Conservation (phyloP, 306 rosid species). For the Glycyrrhiza uralensis region DNA sequence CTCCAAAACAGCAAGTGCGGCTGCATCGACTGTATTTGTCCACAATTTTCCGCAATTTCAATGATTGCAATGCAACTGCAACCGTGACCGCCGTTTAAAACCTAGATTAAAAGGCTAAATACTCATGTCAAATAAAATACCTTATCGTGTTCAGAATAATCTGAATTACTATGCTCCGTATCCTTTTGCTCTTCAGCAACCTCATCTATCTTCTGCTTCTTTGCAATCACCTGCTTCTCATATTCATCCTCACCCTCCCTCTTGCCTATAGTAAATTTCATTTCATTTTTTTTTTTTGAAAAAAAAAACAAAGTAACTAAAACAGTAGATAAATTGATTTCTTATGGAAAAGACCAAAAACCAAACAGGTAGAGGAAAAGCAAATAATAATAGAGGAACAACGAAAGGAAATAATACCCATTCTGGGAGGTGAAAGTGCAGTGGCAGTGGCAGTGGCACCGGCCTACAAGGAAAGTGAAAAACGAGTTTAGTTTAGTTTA, state of each 20-base stretch:
- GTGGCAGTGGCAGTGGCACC: neutral
- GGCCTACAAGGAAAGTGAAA: neutral
- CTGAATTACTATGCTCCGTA: conserved; percentile 45
- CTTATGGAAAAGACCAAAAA: neutral
- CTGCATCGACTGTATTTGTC: no score
- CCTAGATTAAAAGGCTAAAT: neutral
- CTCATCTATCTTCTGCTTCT: conserved; percentile 61
- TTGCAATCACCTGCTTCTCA: conserved; percentile 39
- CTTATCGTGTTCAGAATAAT: conserved; percentile 47
- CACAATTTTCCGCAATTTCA: no score
- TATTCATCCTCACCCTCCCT: conserved; percentile 50
- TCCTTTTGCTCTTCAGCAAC: conserved; percentile 41
- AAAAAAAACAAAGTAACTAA: neutral
- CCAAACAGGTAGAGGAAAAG: neutral
- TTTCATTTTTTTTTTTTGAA: no score
- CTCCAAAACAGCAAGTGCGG: no score
- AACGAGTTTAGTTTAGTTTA: no score
- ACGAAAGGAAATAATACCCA: neutral
- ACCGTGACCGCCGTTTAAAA: no score
- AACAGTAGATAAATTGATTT: neutral
- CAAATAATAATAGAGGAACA: no score
- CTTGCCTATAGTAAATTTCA: conserved; percentile 45
- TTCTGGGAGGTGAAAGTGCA: neutral
- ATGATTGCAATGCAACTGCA: no score
- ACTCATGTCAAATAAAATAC: conserved; percentile 9